Evolutionary conservation across 805 yeast genomes (phyloP), one percentile per base, ranked within the genome.

Genomic region (Monosporozyma yasuniensis): DNA sequence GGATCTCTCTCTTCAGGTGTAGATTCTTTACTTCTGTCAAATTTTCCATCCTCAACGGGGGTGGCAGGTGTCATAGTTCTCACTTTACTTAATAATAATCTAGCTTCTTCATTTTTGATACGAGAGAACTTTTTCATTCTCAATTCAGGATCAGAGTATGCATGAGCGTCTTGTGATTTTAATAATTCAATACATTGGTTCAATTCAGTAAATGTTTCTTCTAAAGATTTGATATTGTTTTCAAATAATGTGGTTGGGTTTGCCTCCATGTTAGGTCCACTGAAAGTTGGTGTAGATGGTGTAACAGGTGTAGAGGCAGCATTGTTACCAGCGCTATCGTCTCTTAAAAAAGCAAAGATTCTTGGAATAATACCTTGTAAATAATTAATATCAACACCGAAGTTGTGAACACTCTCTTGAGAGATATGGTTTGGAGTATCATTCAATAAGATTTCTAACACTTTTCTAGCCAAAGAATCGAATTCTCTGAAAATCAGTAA

Each of bases 401-500:
- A 90, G 64, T 89, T 90, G 5, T 83, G 70, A 0, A 91, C 84
- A 51, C 69, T 63, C 50, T 70, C 82, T 21, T 73, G 71, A 19
- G 88, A 81, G 56, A 79, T 80, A 10, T 70, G 63, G 2, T 72
- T 64, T 1, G 74, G 76, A 1, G 81, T 77, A 18, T 76, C 75
- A 35, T 74, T 67, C 43, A 80, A 71, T 52, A 90, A 71, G 8
- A 81, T 72, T 42, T 75, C 74, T 53, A 85, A 71, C 63, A 91
- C 79, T 53, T 82, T 79, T 39, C 82, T 78, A 0, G 95, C 81
- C 52, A 93, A 76, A 55, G 85, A 81, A 69, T 90, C 98, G 63
- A 87, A 87, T 25, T 91, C 88, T 61, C 95, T 78, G 56, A 88
- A 81, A 52, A 90, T 76, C n/a, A 95, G 78, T 52, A 89, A 70